Conservation (phyloP, 768 basidiomycete species). For the Heimioporus sp. region DNA sequence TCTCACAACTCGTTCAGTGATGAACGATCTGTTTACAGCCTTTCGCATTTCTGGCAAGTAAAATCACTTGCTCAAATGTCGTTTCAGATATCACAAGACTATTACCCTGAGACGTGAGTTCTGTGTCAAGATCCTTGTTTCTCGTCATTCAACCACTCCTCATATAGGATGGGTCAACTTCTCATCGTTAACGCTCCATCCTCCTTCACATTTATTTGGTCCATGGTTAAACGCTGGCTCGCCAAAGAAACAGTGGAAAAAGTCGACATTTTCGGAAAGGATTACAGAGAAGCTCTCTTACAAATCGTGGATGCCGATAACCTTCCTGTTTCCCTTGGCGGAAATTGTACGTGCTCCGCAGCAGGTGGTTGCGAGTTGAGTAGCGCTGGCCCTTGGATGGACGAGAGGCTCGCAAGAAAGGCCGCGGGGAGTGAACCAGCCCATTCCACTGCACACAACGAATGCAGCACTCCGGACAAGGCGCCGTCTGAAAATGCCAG, state of each 20-base stretch:
- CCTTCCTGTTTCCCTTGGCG: slow-evolving; percentile 60
- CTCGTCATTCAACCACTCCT: neutral
- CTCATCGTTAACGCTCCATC: slow-evolving; percentile 71
- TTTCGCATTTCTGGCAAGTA: slow-evolving; percentile 76
- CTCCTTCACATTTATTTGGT: slow-evolving; percentile 74
- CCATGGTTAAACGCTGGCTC: slow-evolving; percentile 66
- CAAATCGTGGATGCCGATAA: slow-evolving; percentile 61
- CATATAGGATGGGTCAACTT: slow-evolving; percentile 65
- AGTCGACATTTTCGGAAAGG: slow-evolving; percentile 59
- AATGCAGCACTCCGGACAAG: neutral
- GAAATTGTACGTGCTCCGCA: slow-evolving; percentile 58
- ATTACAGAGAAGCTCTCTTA: slow-evolving; percentile 57
- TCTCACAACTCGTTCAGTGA: neutral
- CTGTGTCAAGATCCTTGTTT: neutral
- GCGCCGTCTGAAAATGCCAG: slow-evolving; percentile 6
- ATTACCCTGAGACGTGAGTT: slow-evolving; percentile 71
- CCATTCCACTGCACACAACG: neutral
- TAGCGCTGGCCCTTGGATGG: slow-evolving; percentile 70
- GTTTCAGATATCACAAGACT: slow-evolving; percentile 77
- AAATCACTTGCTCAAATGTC: slow-evolving; percentile 58
- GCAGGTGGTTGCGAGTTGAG: slow-evolving; percentile 59
- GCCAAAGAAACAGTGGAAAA: slow-evolving; percentile 70
- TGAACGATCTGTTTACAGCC: slow-evolving; percentile 32
- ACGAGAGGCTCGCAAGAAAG: slow-evolving; percentile 40
- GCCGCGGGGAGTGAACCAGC: slow-evolving; percentile 1